Conservation (phyloP, 1,139 yeast genomes). For the Suhomyces terraborum region DNA sequence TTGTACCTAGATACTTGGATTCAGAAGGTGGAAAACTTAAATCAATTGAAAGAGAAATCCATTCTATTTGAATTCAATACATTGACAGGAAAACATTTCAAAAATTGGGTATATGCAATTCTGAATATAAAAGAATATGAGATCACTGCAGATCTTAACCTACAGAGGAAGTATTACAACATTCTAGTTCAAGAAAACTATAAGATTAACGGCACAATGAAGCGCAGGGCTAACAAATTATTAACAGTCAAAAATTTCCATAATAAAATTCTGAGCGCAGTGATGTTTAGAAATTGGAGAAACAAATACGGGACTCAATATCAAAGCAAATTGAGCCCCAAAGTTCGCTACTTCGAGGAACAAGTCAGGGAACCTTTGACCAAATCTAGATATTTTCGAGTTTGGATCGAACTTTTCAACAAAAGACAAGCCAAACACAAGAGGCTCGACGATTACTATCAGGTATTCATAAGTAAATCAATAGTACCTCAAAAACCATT, state of each 20-base stretch:
- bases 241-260: conserved; percentile 7
- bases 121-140: conserved; percentile 6
- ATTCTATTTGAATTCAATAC: not conserved
- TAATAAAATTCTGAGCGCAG: conserved; percentile 7
- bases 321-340: conserved; percentile 19
- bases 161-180: conserved; percentile 24
- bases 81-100: not conserved
- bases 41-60: not conserved
- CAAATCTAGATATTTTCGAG: conserved; percentile 16
- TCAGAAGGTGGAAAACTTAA: not conserved
- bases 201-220: not conserved
- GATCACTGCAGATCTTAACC: conserved; percentile 22
- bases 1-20: not conserved
- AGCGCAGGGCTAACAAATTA: conserved; percentile 8
- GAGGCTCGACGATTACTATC: conserved; percentile 19
- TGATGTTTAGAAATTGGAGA: conserved; percentile 24
- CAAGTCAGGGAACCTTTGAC: conserved; percentile 17
- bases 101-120: not conserved
- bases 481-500: conserved; percentile 14
- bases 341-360: conserved; percentile 20
- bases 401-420: conserved; percentile 29
- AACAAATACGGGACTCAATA: conserved; percentile 18
- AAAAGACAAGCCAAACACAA: conserved; percentile 12
- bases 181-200: conserved; percentile 8
- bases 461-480: conserved; percentile 17